phyloP scores from a whole-genome alignment of 75 land plant species.

The Larix kaempferi region DNA sequence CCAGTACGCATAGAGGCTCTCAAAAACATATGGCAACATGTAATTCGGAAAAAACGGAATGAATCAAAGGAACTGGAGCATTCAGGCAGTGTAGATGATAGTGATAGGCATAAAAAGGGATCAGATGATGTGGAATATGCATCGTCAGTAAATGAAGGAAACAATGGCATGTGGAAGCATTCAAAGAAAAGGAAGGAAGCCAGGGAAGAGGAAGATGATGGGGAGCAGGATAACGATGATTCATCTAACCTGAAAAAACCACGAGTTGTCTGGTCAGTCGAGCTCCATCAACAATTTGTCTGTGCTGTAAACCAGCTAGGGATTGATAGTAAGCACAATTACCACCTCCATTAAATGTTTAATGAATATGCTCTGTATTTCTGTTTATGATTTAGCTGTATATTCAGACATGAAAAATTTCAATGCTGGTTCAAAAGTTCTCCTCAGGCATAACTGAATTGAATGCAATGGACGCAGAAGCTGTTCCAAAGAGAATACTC shows the following conservation, averaged over 20 bases:
- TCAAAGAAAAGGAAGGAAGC: constrained; percentile 52
- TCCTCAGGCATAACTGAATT: too few relatives aligned
- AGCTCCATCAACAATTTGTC: constrained; percentile 93
- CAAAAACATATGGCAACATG: constrained; percentile 90
- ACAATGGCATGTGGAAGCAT: constrained; percentile 39
- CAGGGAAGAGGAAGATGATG: constrained; percentile 75
- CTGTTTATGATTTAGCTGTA: too few relatives aligned
- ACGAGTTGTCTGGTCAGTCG: constrained; percentile 96
- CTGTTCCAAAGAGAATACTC: constrained; percentile 90
- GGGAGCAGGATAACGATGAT: constrained; percentile 68
- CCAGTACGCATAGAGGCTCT: constrained; percentile 86
- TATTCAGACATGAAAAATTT: too few relatives aligned
- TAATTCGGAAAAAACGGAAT: constrained; percentile 60
- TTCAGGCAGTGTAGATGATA: constrained; percentile 54
- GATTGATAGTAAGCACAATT: constrained; percentile 69
- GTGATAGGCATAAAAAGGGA: constrained; percentile 29
- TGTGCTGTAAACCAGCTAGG: constrained; percentile 90
- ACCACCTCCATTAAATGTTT: too few relatives aligned
- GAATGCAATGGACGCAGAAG: constrained; percentile 48
- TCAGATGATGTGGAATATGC: constrained; percentile 56
- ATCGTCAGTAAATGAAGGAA: constrained; percentile 64
- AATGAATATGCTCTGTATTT: too few relatives aligned
- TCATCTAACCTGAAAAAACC: constrained; percentile 80
- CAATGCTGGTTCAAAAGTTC: too few relatives aligned
- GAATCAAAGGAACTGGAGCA: constrained; percentile 44